Percentiles rank a stretch among this genome's conserved stretches.
Evolutionary conservation across 2,329 filamentous ascomycete species (phyloP).

Genomic region (Parastagonospora nodorum): DNA sequence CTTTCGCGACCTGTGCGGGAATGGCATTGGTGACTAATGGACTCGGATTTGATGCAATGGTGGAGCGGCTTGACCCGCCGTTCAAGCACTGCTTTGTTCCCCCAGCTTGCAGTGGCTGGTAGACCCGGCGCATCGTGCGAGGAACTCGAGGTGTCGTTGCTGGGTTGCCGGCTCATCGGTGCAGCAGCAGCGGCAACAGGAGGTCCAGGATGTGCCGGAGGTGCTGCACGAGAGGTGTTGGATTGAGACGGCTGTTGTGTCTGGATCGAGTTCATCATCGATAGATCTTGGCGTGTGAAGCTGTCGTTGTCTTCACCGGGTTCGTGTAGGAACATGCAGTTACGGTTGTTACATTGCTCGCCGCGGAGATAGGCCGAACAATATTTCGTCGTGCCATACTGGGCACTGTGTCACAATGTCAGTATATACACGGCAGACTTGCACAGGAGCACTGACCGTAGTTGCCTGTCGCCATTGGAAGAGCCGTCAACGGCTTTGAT

Average conservation of each 20-base stretch:
- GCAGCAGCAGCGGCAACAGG: slow-evolving; percentile 57
- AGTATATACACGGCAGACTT: slow-evolving; percentile 17
- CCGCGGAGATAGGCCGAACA: slow-evolving; percentile 96
- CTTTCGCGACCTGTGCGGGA: slow-evolving; percentile 41
- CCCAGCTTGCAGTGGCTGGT: slow-evolving; percentile 93
- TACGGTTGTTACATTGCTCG: slow-evolving; percentile 91
- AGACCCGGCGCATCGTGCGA: slow-evolving; percentile 78
- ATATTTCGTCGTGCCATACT: slow-evolving; percentile 94
- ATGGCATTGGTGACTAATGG: slow-evolving; percentile 65
- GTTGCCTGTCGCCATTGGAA: slow-evolving; percentile 81
- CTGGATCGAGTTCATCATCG: slow-evolving; percentile 88
- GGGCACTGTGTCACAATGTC: slow-evolving; percentile 55
- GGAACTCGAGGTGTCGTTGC: slow-evolving; percentile 71
- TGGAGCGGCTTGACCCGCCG: slow-evolving; percentile 78
- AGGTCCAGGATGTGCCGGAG: slow-evolving; percentile 55
- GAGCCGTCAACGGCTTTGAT: slow-evolving; percentile 93
- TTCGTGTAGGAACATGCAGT: slow-evolving; percentile 98
- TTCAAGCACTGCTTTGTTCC: slow-evolving; percentile 70
- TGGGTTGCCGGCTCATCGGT: slow-evolving; percentile 74
- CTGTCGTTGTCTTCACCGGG: slow-evolving; percentile 98
- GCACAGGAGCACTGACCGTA: slow-evolving; percentile 63
- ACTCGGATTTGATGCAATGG: slow-evolving; percentile 80
- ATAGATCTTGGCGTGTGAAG: slow-evolving; percentile 91
- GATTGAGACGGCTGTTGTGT: slow-evolving; percentile 73
- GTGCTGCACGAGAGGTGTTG: slow-evolving; percentile 57